Percentiles rank a stretch among this genome's conserved stretches.
These are phyloP conservation scores for Cordyceps sp. DNA, from an alignment of 2,329 filamentous ascomycete genomes.

Conservation along the genomic window DNA sequence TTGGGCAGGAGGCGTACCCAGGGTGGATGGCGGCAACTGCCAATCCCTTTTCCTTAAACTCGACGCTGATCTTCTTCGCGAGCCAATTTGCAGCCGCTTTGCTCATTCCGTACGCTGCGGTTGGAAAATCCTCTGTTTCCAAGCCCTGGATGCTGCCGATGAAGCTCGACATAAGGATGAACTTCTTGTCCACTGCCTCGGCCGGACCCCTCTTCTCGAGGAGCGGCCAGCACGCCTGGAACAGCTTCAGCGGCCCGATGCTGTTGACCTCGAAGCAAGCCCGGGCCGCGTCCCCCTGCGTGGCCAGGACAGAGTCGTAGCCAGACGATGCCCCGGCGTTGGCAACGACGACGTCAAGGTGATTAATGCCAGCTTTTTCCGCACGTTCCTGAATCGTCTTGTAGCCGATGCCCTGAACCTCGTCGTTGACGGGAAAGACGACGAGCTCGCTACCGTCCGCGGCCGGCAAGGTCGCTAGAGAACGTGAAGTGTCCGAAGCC, in stretches of 20 bases:
- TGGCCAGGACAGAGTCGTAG: conserved; percentile 1
- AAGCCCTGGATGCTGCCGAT: conserved; percentile 5
- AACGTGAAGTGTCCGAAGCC: conserved; percentile 4
- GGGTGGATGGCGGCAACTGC: conserved; percentile 15
- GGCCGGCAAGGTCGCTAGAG: conserved; percentile 12
- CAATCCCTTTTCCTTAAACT: conserved; percentile 14
- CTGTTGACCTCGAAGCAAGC: conserved; percentile 8
- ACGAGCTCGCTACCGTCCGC: conserved; percentile 18
- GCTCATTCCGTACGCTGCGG: conserved; percentile 23
- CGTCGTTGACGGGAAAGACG: conserved; percentile 15
- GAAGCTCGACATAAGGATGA: conserved; percentile 5
- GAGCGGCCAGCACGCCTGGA: conserved; percentile 12
- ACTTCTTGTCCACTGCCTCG: conserved; percentile 3
- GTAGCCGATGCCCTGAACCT: conserved; percentile 14
- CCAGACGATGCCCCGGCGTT: conserved; percentile 24
- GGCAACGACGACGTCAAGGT: conserved; percentile 33
- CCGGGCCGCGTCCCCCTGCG: conserved; percentile 1
- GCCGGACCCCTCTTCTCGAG: conserved; percentile 8
- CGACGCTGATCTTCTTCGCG: conserved; percentile 12
- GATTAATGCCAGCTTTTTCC: conserved; percentile 12
- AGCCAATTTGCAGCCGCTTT: conserved; percentile 21
- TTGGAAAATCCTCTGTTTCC: conserved; percentile 11
- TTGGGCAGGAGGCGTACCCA: conserved; percentile 7
- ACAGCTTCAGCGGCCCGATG: not conserved
- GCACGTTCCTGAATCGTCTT: conserved; percentile 8